phyloP scores from a whole-genome alignment of 345 rosid species.

The Isatis tinctoria region DNA sequence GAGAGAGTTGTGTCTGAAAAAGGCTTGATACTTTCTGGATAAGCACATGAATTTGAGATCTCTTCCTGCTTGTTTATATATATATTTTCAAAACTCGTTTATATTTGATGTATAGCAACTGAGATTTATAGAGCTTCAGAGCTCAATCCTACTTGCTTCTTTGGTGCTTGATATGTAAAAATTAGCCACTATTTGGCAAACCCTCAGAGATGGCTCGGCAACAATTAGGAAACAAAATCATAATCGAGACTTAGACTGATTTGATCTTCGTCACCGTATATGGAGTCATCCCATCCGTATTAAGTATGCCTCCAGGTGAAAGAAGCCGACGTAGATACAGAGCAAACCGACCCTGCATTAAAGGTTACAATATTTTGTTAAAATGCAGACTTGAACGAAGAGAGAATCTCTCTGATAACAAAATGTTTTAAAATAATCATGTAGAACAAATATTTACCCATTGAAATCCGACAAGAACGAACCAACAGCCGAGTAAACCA shows the following conservation, averaged over 20 bases:
- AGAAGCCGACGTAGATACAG: constrained; percentile 55
- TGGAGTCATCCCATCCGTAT: constrained; percentile 35
- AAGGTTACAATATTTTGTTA: background rate
- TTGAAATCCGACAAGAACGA: constrained; percentile 60
- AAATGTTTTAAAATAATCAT: background rate
- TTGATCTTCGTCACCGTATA: constrained; percentile 33
- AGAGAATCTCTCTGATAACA: background rate
- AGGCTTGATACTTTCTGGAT: too few species aligned
- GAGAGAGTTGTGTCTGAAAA: too few species aligned
- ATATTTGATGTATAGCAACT: background rate
- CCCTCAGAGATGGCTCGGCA: background rate
- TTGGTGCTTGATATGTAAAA: background rate
- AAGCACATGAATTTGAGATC: too few species aligned
- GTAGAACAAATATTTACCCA: constrained; percentile 50
- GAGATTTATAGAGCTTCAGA: background rate
- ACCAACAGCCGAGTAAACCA: constrained; percentile 75
- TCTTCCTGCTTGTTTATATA: too few species aligned
- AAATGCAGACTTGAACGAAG: background rate
- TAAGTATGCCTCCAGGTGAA: constrained; percentile 52
- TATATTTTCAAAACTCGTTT: background rate
- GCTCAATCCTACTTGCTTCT: background rate
- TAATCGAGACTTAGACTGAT: constrained; percentile 29
- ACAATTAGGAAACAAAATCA: background rate
- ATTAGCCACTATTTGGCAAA: background rate
- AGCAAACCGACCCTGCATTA: constrained; percentile 54